These are phyloP conservation scores for Apophysomyces sp. DNA, from an alignment of 371 early-diverging fungal species.

Conservation along the genomic window DNA sequence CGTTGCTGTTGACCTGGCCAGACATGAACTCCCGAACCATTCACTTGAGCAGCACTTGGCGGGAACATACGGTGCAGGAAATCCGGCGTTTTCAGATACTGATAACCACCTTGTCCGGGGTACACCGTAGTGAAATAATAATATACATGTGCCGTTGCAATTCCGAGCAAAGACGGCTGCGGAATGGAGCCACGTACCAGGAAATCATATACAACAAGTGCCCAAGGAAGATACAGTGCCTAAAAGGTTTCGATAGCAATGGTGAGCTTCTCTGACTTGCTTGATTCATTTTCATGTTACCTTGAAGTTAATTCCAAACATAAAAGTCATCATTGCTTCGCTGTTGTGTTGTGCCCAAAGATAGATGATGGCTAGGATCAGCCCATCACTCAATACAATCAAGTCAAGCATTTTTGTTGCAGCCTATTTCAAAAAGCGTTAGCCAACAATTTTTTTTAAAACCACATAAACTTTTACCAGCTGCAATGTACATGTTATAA, in stretches of 20 bases:
- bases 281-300: conserved; percentile 31
- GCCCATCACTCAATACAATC: conserved; percentile 39
- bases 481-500: conserved; percentile 49
- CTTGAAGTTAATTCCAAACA: conserved; percentile 84
- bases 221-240: conserved; percentile 74
- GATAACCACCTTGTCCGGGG: conserved; percentile 58
- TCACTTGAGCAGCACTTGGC: not conserved
- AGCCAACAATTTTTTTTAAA: no score
- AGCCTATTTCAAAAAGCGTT: conserved; percentile 1
- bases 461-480: conserved; percentile 14
- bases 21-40: conserved; percentile 8
- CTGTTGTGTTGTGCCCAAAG: conserved; percentile 76
- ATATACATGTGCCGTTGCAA: conserved; percentile 55
- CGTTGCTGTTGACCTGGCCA: not conserved
- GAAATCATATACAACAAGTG: conserved; percentile 55
- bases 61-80: conserved; percentile 53
- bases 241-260: conserved; percentile 11
- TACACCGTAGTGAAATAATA: conserved; percentile 53
- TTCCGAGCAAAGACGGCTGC: conserved; percentile 28
- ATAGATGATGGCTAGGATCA: conserved; percentile 68
- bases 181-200: conserved; percentile 14
- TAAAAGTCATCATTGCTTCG: conserved; percentile 68
- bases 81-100: conserved; percentile 52
- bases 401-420: conserved; percentile 26
- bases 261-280: not conserved